Conservation (phyloP, 75 land plant genomes). For the Cunninghamia lanceolata region DNA sequence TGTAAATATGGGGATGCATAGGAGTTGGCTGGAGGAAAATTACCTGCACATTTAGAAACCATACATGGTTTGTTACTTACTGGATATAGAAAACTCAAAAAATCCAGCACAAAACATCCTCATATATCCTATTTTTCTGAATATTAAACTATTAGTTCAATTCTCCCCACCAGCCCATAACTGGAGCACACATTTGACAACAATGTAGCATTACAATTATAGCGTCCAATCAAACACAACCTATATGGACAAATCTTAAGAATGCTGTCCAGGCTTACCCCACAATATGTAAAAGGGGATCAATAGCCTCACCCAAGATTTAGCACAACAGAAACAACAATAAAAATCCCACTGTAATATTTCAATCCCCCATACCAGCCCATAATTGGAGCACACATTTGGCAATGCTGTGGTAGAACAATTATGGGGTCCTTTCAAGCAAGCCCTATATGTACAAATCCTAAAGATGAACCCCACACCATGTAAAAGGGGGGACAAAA, state of each 20-base stretch:
- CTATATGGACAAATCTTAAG: background rate
- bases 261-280: background rate
- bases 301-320: background rate
- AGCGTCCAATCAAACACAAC: background rate
- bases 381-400: too few species aligned
- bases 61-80: background rate
- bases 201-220: background rate
- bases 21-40: conserved; percentile 37
- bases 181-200: background rate
- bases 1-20: conserved; percentile 52
- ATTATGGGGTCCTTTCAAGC: too few species aligned
- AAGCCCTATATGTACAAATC: background rate
- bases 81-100: background rate
- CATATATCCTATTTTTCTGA: background rate
- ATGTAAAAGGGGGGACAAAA: too few species aligned
- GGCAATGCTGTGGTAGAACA: too few species aligned
- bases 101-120: background rate
- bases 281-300: background rate
- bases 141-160: background rate
- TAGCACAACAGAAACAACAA: background rate
- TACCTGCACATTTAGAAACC: conserved; percentile 20
- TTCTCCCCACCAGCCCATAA: background rate
- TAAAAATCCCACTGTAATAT: too few species aligned
- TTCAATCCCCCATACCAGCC: too few species aligned
- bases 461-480: background rate